These are phyloP conservation scores for Oropetium thomaeum DNA, from an alignment of 176 grass and related monocot genomes.

Conservation along the genomic window DNA sequence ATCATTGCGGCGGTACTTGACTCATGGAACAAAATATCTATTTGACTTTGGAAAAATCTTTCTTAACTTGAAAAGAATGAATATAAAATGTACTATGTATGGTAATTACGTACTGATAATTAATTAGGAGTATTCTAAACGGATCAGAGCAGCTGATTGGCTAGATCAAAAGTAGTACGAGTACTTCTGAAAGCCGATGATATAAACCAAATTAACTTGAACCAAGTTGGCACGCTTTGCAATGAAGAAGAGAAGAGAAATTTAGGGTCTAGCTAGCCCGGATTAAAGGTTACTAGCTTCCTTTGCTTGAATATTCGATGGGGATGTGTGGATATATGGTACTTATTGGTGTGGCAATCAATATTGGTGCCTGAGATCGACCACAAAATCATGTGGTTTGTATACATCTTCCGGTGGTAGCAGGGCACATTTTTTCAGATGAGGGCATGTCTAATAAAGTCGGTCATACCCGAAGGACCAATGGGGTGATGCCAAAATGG, in stretches of 20 bases:
- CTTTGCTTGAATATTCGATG: conserved; percentile 36
- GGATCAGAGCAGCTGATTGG: no score
- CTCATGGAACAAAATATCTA: background rate
- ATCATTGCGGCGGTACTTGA: background rate
- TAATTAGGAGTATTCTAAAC: no score
- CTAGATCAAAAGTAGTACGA: no score
- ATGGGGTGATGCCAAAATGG: conserved; percentile 17
- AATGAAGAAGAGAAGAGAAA: conserved; percentile 17
- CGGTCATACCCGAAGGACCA: conserved; percentile 19
- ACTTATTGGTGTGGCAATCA: conserved; percentile 17
- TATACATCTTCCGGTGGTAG: background rate
- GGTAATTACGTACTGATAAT: no score
- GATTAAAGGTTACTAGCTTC: conserved; percentile 3
- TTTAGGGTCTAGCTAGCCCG: background rate
- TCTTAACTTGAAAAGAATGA: background rate
- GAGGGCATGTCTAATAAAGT: conserved; percentile 32
- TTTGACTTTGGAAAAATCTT: conserved; percentile 19
- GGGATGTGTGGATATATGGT: conserved; percentile 33
- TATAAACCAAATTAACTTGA: background rate
- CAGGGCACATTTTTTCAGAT: conserved; percentile 34
- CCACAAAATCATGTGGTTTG: conserved; percentile 13
- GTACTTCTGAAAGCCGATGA: no score
- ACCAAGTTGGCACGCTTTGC: conserved; percentile 31
- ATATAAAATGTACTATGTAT: no score
- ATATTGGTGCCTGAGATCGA: background rate